Conservation (phyloP, 2,329 filamentous ascomycete species). For the Botrytis deweyae region DNA sequence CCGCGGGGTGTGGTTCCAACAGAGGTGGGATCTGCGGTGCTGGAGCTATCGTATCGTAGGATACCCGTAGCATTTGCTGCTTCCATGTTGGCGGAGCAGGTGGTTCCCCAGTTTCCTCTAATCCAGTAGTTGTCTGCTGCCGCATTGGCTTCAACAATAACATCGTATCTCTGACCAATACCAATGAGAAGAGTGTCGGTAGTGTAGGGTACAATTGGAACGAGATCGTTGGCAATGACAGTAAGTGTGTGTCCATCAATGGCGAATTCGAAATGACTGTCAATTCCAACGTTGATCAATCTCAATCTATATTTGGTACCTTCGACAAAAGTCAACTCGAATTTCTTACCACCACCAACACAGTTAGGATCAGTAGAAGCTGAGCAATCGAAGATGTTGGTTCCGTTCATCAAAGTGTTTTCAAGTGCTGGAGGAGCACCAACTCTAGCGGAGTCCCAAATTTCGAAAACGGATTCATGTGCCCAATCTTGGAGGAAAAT, state of each 20-base stretch:
- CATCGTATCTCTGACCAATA: conserved; percentile 51
- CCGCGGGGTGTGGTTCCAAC: conserved; percentile 28
- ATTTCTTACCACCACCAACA: conserved; percentile 37
- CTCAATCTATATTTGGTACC: conserved; percentile 46
- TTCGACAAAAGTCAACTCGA: conserved; percentile 36
- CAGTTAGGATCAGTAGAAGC: conserved; percentile 29
- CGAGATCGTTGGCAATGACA: conserved; percentile 58
- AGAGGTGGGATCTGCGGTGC: conserved; percentile 38
- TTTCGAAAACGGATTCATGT: conserved; percentile 30
- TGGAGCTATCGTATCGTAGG: conserved; percentile 43
- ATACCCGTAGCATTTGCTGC: conserved; percentile 47
- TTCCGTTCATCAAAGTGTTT: conserved; percentile 39
- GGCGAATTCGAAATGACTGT: conserved; percentile 48
- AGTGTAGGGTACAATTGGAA: conserved; percentile 56
- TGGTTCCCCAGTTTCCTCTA: conserved; percentile 47
- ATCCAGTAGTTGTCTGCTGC: conserved; percentile 58
- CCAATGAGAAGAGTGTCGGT: conserved; percentile 54
- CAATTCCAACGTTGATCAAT: conserved; percentile 48
- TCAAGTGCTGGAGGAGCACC: conserved; percentile 33
- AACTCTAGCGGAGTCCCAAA: conserved; percentile 33
- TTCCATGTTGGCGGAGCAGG: conserved; percentile 58
- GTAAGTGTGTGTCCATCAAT: conserved; percentile 57
- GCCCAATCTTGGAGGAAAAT: conserved; percentile 38
- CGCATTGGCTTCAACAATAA: conserved; percentile 53
- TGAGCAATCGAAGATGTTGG: conserved; percentile 34